Base-by-base conservation (phyloP, 345 rosid species). In the Rhodamnia rubescens region DNA sequence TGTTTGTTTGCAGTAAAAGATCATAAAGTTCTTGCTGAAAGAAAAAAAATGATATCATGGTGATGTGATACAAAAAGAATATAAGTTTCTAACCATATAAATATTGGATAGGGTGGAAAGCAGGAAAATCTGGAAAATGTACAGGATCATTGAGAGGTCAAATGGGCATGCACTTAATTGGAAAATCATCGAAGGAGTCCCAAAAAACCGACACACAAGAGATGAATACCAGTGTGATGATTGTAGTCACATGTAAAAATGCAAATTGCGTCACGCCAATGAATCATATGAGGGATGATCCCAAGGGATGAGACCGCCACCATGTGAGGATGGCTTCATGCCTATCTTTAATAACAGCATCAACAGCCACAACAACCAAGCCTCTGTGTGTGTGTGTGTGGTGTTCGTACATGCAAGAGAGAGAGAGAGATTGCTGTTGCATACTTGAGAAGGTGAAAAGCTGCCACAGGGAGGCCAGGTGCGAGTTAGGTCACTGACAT, bases 401-500 rank as follows among this genome's bases (percentile, higher is more conserved):
- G 54, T 36, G 40, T n/a, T n/a, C n/a, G n/a, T n/a, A n/a, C n/a
- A n/a, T n/a, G n/a, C n/a, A n/a, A n/a, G 47, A 1, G 47, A 42
- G 15, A 14, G 36, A 83, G 84, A n/a, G 85, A 44, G 82, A n/a
- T 57, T 69, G 16, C 85, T 69, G 88, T 56, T 22, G 86, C 91
- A 55, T 90, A 96, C 98, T 89, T 97, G 97, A 87, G 89, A 88
- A 82, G 95, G 86, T 84, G 95, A 92, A 88, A 97, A 97, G 87
- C 92, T 89, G 78, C 99, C 99, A 78, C 92, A 87, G 24, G 96
- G 96, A 44, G 98, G 94, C 98, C 99, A 97, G 84, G 99, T 94
- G 51, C 99, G 96, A 84, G 99, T 95, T 87, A 97, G 95, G 88
- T 97, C 98, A 87, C 99, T 97, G 87, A 89, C 94, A 89, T 97